A percentile compares a stretch with the other conserved stretches of the same genome.
Evolutionary conservation across 108 stramenopile species (phyloP).

Genomic region (Cyclostephanos tholiformis): DNA sequence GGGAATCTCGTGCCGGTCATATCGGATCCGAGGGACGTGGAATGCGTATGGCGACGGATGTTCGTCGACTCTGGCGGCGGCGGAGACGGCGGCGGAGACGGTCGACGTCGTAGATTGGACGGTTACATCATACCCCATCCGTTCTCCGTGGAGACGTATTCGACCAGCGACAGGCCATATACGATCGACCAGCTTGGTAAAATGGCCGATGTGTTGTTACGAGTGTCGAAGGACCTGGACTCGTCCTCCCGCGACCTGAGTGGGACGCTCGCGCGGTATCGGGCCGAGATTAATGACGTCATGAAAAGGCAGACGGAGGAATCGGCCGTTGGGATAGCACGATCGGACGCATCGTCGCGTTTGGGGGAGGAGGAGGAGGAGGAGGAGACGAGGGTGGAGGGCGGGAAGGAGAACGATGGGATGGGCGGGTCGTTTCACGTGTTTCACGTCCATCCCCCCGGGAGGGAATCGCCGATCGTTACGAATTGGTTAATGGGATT

Average conservation of each 20-base stretch:
- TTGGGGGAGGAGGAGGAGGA: not conserved
- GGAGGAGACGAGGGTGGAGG: not conserved
- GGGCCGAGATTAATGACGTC: constrained; percentile 17
- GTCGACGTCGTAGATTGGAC: not conserved
- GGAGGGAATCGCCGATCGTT: constrained; percentile 20
- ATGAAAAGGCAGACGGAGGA: not conserved
- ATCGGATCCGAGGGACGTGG: not conserved
- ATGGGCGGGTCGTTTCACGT: constrained; percentile 18
- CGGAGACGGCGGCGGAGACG: not conserved
- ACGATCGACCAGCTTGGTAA: constrained; percentile 8
- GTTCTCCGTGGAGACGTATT: constrained; percentile 1
- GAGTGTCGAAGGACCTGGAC: constrained; percentile 12
- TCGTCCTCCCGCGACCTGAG: not conserved
- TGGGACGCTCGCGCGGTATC: constrained; percentile 9
- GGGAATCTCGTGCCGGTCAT: not conserved
- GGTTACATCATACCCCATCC: constrained; percentile 29
- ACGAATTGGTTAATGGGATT: constrained; percentile 33
- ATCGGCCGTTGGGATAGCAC: not conserved
- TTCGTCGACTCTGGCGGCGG: not conserved
- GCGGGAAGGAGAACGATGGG: not conserved
- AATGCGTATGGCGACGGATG: not conserved
- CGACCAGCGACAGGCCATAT: not conserved
- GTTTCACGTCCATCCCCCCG: constrained; percentile 16
- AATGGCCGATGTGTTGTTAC: constrained; percentile 14
- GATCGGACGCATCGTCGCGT: not conserved